Percentiles rank a stretch among this genome's conserved stretches.
Conservation (phyloP, 2,329 filamentous ascomycete genomes). For the Aspergillus aculeatinus region DNA sequence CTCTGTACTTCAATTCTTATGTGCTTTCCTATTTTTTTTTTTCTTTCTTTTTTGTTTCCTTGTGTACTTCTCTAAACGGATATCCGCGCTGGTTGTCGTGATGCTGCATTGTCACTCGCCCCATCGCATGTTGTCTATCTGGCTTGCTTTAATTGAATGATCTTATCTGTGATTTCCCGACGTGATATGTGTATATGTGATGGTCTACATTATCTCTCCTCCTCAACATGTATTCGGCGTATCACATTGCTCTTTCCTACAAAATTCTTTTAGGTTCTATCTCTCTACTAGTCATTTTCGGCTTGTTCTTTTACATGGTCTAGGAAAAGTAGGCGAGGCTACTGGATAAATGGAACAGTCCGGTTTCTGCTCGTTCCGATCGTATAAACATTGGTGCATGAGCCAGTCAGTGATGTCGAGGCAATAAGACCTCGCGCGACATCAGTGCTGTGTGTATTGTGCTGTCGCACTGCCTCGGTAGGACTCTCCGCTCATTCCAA, state of each 20-base stretch:
- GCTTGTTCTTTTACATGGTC: background rate
- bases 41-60: constrained; percentile 11
- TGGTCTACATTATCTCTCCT: background rate
- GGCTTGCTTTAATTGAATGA: background rate
- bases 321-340: background rate
- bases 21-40: constrained; percentile 11
- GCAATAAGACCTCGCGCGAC: too few species aligned
- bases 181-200: background rate
- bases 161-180: background rate
- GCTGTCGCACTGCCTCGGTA: too few species aligned
- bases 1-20: background rate
- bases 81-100: constrained; percentile 6
- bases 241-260: background rate
- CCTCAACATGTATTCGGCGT: background rate
- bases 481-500: too few species aligned
- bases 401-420: too few species aligned
- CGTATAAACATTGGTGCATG: too few species aligned
- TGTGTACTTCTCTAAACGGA: constrained; percentile 8
- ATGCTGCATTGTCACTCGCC: background rate
- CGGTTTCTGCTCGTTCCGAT: constrained; percentile 22
- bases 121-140: background rate
- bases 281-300: background rate
- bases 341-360: constrained; percentile 11
- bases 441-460: too few species aligned
- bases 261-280: background rate